Evolutionary conservation across 257 asterid genomes (phyloP).

Genomic region (Solanum gracilifrons): DNA sequence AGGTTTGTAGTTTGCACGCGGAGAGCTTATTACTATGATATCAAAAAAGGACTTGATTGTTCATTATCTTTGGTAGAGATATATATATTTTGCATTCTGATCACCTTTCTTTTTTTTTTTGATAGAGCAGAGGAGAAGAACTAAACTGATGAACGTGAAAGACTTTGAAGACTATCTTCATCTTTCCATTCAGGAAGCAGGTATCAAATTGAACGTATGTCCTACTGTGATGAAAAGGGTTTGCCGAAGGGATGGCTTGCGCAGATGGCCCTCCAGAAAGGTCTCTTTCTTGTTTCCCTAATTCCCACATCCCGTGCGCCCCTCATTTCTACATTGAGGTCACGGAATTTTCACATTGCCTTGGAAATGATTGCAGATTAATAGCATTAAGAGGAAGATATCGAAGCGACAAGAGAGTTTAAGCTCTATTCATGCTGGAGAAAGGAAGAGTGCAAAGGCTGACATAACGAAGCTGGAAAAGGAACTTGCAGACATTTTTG

Average conservation of each 20-base stretch:
- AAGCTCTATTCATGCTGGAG: conserved; percentile 11
- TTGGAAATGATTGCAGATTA: conserved; percentile 32
- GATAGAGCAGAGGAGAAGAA: conserved; percentile 62
- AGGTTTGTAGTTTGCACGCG: conserved; percentile 20
- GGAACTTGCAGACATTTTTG: conserved; percentile 12
- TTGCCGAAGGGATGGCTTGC: conserved; percentile 49
- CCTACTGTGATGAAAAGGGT: conserved; percentile 54
- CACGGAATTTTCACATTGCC: neutral
- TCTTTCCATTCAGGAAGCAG: conserved; percentile 34
- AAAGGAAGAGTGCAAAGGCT: conserved; percentile 1
- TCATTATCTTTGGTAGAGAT: neutral
- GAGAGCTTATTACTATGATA: neutral
- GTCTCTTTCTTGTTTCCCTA: conserved; percentile 11
- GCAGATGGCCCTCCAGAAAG: conserved; percentile 65
- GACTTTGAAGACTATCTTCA: conserved; percentile 39
- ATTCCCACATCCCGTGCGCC: neutral
- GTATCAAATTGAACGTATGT: conserved; percentile 35
- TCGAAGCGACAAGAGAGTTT: conserved; percentile 6
- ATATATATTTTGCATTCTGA: neutral
- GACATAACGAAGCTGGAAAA: conserved; percentile 31
- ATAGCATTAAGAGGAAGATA: conserved; percentile 29
- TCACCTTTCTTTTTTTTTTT: neutral
- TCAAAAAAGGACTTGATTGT: neutral
- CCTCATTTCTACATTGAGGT: neutral
- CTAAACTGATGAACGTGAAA: conserved; percentile 29